These are phyloP conservation scores for Coprinopsis strossmayeri DNA, from an alignment of 768 basidiomycete species.

Conservation along the genomic window DNA sequence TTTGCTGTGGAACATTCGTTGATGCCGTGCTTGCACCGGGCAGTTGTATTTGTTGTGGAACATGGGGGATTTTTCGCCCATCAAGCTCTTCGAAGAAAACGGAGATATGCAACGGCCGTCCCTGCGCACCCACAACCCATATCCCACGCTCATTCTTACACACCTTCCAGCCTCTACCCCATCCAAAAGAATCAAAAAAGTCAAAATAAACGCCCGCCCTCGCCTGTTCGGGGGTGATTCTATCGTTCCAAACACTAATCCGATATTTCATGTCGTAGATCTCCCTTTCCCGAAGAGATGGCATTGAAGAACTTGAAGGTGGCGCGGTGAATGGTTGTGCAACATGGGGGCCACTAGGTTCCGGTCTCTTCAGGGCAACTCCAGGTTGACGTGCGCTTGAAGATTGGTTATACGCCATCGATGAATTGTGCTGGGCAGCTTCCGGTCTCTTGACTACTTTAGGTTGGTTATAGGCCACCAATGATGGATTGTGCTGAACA, in stretches of 20 bases:
- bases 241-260: not conserved
- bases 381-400: too few relatives aligned
- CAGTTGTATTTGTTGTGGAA: not conserved
- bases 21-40: not conserved
- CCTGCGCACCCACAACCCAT: not conserved
- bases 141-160: not conserved
- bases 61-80: not conserved
- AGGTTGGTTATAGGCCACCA: too few relatives aligned
- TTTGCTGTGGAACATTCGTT: not conserved
- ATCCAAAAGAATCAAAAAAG: not conserved
- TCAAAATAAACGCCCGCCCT: not conserved
- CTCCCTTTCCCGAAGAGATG: too few relatives aligned
- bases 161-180: not conserved
- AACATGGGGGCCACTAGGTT: too few relatives aligned
- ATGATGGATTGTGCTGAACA: too few relatives aligned
- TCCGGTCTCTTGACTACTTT: too few relatives aligned
- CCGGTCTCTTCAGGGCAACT: too few relatives aligned
- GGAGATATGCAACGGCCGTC: not conserved
- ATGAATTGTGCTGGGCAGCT: too few relatives aligned
- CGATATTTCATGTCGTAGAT: not conserved
- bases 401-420: too few relatives aligned
- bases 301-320: too few relatives aligned
- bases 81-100: too few relatives aligned
- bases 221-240: not conserved
- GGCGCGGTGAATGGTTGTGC: too few relatives aligned